Evolutionary conservation across 1,284 basidiomycete species (phyloP), one percentile per base, ranked within the genome.

Genomic region (Limonomyces culmigenus): DNA sequence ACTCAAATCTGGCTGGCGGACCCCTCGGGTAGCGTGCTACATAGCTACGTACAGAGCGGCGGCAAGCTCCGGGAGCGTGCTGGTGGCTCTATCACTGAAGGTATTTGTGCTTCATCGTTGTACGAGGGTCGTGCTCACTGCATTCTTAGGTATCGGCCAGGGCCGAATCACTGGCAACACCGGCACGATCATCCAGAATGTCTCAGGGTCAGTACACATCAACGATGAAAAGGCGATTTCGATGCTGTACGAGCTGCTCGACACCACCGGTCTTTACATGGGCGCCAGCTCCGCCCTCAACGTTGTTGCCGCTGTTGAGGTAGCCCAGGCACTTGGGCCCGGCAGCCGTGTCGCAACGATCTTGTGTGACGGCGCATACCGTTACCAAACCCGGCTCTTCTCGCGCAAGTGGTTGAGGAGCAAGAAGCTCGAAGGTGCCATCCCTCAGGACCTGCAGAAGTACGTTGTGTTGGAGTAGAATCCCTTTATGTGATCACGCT

Each of bases 201-300:
- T 98, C 25, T 70, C 79, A 38, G 87, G 88, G 18, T 84, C 89
- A 12, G 62, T 97, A 44, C 77, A 74, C 47, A 79, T 98, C 32
- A 67, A 88, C 4, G 95, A 99, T 52, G 74, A 78, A 48, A 83
- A 93, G 52, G 80, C 84, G 17, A 89, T 99, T 49, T 66, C 65
- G 30, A 97, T 96, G 89, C 62, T 99, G 33, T 99, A 96, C 56
- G 75, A 89, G 38, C 62, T 97, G 25, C 64, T 98, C 30, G 85
- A 96, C 53, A 73, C 79, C 32, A 95, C 97, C 54, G 95, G 95
- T 1, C 52, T 99, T 25, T 98, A 98, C 59, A 62, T 99, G 34
- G 95, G 95, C n/a, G 92, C 92, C 2, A 92, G 85, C 43, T 85
- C 88, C 1, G 91, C 95, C 2, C 59, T 98, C 42, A 99, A 99